phyloP scores from a whole-genome alignment of 1,284 basidiomycete species.

The Cutaneotrichosporon cutaneum region DNA sequence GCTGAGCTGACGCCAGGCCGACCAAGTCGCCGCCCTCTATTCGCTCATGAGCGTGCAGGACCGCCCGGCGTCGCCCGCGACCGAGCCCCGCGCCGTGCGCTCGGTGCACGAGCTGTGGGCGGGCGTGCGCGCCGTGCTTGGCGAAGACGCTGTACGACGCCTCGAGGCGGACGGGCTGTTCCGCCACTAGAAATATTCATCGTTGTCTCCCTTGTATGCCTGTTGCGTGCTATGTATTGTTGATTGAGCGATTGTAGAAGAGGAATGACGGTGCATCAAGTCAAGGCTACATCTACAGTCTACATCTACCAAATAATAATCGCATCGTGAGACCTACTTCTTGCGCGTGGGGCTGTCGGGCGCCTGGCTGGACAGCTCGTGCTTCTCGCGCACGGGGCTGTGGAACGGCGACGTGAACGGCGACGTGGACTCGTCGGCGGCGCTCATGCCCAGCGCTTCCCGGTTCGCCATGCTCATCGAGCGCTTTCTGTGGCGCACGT shows the following conservation, averaged over 20 bases:
- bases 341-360: background rate
- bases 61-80: conserved; percentile 15
- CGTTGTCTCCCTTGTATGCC: background rate
- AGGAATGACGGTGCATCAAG: background rate
- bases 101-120: conserved; percentile 40
- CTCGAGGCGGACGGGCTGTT: conserved; percentile 32
- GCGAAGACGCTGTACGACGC: conserved; percentile 39
- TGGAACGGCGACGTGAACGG: conserved; percentile 1
- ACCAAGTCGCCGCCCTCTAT: conserved; percentile 82
- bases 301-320: background rate
- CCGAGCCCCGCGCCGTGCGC: background rate
- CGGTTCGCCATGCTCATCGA: conserved; percentile 14
- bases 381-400: background rate
- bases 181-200: conserved; percentile 8
- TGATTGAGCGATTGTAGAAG: background rate
- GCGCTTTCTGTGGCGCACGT: conserved; percentile 34
- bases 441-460: background rate
- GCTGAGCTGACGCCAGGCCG: conserved; percentile 60
- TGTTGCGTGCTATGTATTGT: conserved; percentile 2
- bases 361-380: background rate
- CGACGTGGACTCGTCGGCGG: background rate
- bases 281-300: background rate
- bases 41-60: conserved; percentile 73
- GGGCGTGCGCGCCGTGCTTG: conserved; percentile 39
- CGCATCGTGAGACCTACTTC: background rate